Base-by-base conservation (phyloP, 2,329 filamentous ascomycete species). In the Aspergillus sp. region DNA sequence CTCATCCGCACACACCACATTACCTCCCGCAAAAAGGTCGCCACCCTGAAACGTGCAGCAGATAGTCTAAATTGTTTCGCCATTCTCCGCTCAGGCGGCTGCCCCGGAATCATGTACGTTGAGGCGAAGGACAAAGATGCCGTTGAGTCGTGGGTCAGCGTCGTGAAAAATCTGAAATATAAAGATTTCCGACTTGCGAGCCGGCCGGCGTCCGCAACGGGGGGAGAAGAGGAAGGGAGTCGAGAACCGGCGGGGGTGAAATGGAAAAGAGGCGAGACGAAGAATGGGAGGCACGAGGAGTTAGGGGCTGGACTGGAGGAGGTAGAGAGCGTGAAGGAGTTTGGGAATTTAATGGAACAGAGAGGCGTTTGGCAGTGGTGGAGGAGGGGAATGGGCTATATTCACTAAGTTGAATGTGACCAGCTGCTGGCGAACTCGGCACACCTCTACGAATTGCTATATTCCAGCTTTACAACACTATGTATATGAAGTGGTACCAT, bases 1-100 rank as follows among this genome's bases (percentile, higher is more conserved):
- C 77, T 93, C 46, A 90, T 93, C 59, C 84, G 88, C 52, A 93
- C 89, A 0, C 89, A 93, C 65, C 89, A 93, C 72, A 91, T 93
- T 68, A 92, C 89, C 4, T 91, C 88, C 0, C 86, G 89, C 62
- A 91, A 91, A 70, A 93, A 93, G 69, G 81, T 88, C 45, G 76
- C 80, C 24, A 79, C 80, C 56, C 80, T 93, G 20, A 88, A 89
- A 71, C 85, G 86, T 2, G 82, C 84, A 3, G 86, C 87, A 6
- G 79, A 83, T 33, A 78, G 82, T 47, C 78, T 83, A 63, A 76
- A 85, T 56, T 82, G 87, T 51, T 87, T 83, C 62, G 84, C 88
- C 1, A 76, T 92, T 3, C 77, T 91, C 1, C 83, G 89, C 24
- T 86, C 82, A 61, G 88, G 89, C 11, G 85, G 86, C 2, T 83